Conservation (phyloP, 2,329 filamentous ascomycete species). For the Botrytis byssoidea region DNA sequence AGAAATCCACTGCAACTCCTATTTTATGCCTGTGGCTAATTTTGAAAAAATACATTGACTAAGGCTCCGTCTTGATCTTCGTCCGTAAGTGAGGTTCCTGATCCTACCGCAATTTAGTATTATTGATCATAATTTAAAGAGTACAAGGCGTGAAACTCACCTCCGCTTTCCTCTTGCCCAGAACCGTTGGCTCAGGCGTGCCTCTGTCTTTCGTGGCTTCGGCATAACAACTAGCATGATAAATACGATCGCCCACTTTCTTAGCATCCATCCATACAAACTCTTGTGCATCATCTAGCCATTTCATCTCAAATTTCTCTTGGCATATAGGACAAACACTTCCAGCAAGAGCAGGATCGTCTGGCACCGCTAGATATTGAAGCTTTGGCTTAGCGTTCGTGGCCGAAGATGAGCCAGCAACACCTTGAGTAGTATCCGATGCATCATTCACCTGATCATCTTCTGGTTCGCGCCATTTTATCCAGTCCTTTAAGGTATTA, state of each 20-base stretch:
- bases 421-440: constrained; percentile 43
- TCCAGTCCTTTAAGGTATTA: constrained; percentile 70
- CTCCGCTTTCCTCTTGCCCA: constrained; percentile 76
- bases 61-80: constrained; percentile 36
- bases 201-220: constrained; percentile 70
- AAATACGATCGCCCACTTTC: constrained; percentile 74
- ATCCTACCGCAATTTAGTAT: constrained; percentile 14
- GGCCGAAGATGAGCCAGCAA: constrained; percentile 43
- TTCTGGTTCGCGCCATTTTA: constrained; percentile 76
- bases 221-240: constrained; percentile 84
- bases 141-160: constrained; percentile 31
- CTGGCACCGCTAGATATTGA: constrained; percentile 78
- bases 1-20: neutral
- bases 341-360: constrained; percentile 71
- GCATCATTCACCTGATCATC: constrained; percentile 56
- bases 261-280: constrained; percentile 95
- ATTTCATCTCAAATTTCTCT: constrained; percentile 89
- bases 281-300: constrained; percentile 89
- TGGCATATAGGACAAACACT: constrained; percentile 90
- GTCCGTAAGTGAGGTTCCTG: constrained; percentile 18
- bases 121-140: neutral
- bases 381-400: constrained; percentile 51
- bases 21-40: neutral
- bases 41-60: neutral
- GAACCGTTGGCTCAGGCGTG: constrained; percentile 60